phyloP scores from a whole-genome alignment of 2,329 filamentous ascomycete genomes.

The Mariannaea elegans region DNA sequence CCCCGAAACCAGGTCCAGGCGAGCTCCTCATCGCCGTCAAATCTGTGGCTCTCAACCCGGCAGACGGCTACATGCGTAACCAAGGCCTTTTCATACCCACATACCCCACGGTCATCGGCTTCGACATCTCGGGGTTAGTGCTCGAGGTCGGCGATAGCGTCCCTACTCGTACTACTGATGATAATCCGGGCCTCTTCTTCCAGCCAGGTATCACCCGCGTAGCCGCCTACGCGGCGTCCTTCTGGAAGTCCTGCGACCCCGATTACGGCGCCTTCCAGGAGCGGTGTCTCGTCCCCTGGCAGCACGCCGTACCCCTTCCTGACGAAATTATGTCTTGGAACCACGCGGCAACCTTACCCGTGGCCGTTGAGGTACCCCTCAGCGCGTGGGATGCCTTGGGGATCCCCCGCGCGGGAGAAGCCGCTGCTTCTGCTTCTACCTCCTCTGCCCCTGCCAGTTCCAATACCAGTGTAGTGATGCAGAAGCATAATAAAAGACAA shows the following conservation, averaged over 20 bases:
- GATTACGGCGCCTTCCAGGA: constrained; percentile 60
- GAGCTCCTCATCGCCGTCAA: constrained; percentile 59
- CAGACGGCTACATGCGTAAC: constrained; percentile 54
- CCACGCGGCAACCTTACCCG: constrained; percentile 50
- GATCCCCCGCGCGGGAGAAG: constrained; percentile 37
- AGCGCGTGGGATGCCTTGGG: constrained; percentile 51
- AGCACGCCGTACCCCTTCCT: constrained; percentile 49
- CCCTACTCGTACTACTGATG: constrained; percentile 30
- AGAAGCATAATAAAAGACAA: no score
- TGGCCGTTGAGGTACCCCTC: constrained; percentile 48
- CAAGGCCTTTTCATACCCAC: constrained; percentile 50
- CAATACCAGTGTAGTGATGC: no score
- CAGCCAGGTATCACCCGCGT: constrained; percentile 47
- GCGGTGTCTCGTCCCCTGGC: constrained; percentile 51
- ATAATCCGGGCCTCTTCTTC: constrained; percentile 33
- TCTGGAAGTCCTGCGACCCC: constrained; percentile 54
- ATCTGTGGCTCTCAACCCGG: constrained; percentile 58
- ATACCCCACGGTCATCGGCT: constrained; percentile 54
- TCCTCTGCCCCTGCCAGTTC: no score
- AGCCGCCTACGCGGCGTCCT: constrained; percentile 48
- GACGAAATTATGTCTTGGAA: constrained; percentile 48
- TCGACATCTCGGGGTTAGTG: constrained; percentile 55
- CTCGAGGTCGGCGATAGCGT: constrained; percentile 52
- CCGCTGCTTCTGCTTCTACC: constrained; percentile 4
- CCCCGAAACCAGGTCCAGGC: constrained; percentile 54